phyloP scores from a whole-genome alignment of 441 rosid species.

The Jatropha podagrica region DNA sequence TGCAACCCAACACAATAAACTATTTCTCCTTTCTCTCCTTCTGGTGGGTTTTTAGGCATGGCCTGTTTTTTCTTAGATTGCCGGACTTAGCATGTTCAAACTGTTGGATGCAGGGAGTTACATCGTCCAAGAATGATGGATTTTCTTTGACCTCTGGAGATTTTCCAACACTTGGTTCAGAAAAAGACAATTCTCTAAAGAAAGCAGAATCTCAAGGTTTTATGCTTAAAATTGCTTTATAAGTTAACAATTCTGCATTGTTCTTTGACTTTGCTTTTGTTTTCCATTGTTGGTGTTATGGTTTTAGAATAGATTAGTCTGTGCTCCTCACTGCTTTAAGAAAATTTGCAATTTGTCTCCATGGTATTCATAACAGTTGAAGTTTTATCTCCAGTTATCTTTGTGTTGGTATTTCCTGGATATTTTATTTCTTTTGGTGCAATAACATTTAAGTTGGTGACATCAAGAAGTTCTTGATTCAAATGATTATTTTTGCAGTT shows the following conservation, averaged over 20 bases:
- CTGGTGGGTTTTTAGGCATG: slow-evolving; percentile 6
- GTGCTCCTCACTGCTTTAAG: not conserved
- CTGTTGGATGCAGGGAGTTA: slow-evolving; percentile 54
- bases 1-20: not conserved
- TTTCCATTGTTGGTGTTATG: not conserved
- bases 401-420: not conserved
- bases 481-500: not conserved
- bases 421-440: not conserved
- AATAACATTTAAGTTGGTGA: not conserved
- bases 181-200: slow-evolving; percentile 61
- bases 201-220: slow-evolving; percentile 64
- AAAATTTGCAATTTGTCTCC: slow-evolving; percentile 2
- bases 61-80: slow-evolving; percentile 11
- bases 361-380: not conserved
- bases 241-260: slow-evolving; percentile 5
- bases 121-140: slow-evolving; percentile 61
- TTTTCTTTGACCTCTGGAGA: slow-evolving; percentile 92
- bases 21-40: not conserved
- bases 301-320: not conserved
- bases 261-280: slow-evolving; percentile 21
- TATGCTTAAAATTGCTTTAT: slow-evolving; percentile 18
- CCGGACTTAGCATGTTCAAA: slow-evolving; percentile 20
- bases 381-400: not conserved
- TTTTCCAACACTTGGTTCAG: slow-evolving; percentile 93
- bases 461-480: not conserved